Conservation (phyloP, 2,329 filamentous ascomycete genomes). For the Xylaria hypoxylon region DNA sequence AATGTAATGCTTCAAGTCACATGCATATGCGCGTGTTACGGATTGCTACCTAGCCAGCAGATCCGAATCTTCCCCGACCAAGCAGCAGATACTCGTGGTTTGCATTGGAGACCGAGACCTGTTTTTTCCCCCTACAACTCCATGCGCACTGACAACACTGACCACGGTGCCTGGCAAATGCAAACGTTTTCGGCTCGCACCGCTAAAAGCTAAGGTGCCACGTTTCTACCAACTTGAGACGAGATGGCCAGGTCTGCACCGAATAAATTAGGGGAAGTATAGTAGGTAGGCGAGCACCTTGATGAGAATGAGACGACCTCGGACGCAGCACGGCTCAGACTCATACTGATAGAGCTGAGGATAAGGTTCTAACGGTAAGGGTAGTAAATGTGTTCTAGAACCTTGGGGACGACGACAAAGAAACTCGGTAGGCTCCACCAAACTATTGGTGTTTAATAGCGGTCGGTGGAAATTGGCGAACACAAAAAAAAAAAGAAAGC, state of each 20-base stretch:
- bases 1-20: constrained; percentile 1
- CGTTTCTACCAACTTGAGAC: neutral
- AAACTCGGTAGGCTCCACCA: constrained; percentile 2
- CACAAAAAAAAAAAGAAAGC: neutral
- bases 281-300: neutral
- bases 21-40: constrained; percentile 2
- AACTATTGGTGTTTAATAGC: constrained; percentile 4
- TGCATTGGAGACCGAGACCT: constrained; percentile 22
- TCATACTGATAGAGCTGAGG: neutral
- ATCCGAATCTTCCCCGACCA: constrained; percentile 5
- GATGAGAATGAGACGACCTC: neutral
- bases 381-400: constrained; percentile 11
- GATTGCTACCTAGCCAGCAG: neutral
- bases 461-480: constrained; percentile 13
- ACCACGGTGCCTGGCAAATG: constrained; percentile 7
- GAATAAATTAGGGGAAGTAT: too few species aligned
- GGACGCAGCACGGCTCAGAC: neutral
- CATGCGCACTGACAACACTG: neutral
- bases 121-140: constrained; percentile 5
- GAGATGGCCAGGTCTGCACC: neutral
- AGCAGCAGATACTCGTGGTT: constrained; percentile 7
- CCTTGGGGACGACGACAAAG: neutral
- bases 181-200: constrained; percentile 1
- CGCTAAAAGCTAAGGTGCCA: neutral
- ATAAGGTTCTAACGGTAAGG: neutral